Base-by-base conservation (phyloP, 768 basidiomycete genomes). In the Russula lepida region DNA sequence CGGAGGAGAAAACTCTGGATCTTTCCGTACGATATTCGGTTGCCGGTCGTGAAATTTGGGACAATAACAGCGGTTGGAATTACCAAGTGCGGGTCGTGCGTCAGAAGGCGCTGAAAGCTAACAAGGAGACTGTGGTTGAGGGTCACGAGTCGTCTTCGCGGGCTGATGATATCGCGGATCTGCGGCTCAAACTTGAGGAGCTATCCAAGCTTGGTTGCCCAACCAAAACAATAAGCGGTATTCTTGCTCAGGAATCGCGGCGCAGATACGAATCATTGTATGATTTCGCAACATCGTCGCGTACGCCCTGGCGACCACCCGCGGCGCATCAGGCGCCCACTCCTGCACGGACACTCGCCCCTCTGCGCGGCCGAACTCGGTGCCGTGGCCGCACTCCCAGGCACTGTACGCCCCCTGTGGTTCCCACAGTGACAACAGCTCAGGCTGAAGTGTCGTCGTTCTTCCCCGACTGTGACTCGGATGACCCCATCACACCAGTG, bases 21-120 rank as follows among this genome's bases (percentile, higher is more conserved):
- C 69, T 97, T 48, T 91, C 90, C 2, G 73, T 98, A 48, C 77
- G 89, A 56, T 93, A 88, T 67, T 71, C 75, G 12, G 82, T 85
- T 25, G 82, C 74, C 4, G 89, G 88, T 0, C 74, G 77, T 65
- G 94, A 98, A 71, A 80, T 87, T 59, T 98, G 95, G 95, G 95
- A 98, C 72, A 95, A 91, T 74, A 95, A 97, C 69, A 70, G 67
- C 30, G 86, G 87, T 1, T 70, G 77, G 56, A 90, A 98, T 70
- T 98, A 95, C 72, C 75, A 82, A 51, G 81, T 89, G 56, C 81
- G 78, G 58, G 94, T 98, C 69, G 73, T 72, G 56, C 74, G 75
- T 64, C 64, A 69, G 66, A 65, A 66, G 62, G 23, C 49, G 23
- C 65, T 47, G 65, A 71, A 54, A 72, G 70, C 21, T 73, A 75